These are phyloP conservation scores for Carex scoparia DNA, from an alignment of 176 grass and related monocot species.

Conservation along the genomic window DNA sequence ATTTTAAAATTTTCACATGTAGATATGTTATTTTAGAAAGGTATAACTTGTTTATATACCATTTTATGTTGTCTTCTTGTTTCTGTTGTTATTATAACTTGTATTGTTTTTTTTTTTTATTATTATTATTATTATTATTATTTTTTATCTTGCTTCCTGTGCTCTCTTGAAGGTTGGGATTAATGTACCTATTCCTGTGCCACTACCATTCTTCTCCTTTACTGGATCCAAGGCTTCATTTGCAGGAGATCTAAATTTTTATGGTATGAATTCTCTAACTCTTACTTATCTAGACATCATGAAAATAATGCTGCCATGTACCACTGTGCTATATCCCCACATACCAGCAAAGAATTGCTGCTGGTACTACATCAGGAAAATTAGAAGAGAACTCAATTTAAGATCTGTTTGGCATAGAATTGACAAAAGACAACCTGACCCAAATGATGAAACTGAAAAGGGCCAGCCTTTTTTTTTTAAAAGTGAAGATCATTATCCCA, in stretches of 20 bases:
- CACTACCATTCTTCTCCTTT: conserved; percentile 94
- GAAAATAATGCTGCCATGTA: neutral
- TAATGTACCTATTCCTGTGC: conserved; percentile 94
- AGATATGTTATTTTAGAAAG: too few relatives aligned
- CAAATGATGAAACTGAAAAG: neutral
- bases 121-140: neutral
- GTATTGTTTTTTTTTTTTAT: neutral
- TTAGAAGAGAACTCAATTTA: neutral
- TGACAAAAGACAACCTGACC: neutral
- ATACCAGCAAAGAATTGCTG: neutral
- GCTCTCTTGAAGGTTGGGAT: conserved; percentile 65
- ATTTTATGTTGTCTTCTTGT: neutral
- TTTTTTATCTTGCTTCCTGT: neutral
- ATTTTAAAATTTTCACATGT: too few relatives aligned
- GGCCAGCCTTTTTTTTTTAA: neutral
- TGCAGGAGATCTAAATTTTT: conserved; percentile 95
- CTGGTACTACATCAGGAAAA: neutral
- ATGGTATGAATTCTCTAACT: conserved; percentile 39
- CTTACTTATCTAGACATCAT: neutral
- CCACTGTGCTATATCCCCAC: neutral
- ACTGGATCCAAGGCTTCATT: conserved; percentile 88
- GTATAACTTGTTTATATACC: too few relatives aligned
- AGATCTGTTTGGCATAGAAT: neutral
- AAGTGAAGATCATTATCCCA: neutral
- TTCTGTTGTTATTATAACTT: neutral